Percentiles rank a stretch among this genome's conserved stretches.
These are phyloP conservation scores for Gynostemma pentaphyllum DNA, from an alignment of 306 rosid genomes.

Conservation along the genomic window DNA sequence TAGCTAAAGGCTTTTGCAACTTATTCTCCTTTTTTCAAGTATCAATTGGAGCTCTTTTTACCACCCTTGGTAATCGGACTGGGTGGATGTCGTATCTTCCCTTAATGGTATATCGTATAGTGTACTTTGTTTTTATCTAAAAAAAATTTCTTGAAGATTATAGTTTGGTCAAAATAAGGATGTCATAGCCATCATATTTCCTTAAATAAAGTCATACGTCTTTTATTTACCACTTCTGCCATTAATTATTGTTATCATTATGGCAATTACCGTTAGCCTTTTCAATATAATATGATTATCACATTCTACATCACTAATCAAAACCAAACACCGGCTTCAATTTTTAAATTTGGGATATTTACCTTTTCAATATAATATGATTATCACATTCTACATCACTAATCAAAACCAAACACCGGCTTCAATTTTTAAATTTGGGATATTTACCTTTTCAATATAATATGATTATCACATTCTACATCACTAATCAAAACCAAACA, in stretches of 20 bases:
- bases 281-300: neutral
- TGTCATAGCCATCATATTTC: neutral
- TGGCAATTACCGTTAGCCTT: too few species aligned
- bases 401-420: neutral
- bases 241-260: neutral
- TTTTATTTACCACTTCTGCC: neutral
- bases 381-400: neutral
- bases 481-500: neutral
- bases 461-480: neutral
- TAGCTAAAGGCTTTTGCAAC: too few species aligned
- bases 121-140: too few species aligned
- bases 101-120: too few species aligned
- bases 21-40: too few species aligned
- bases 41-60: too few species aligned
- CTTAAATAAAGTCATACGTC: neutral
- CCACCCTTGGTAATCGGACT: too few species aligned
- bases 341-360: neutral
- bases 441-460: slow-evolving; percentile 31
- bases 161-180: neutral
- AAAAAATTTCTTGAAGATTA: too few species aligned
- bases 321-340: neutral
- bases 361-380: neutral
- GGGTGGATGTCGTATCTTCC: too few species aligned
- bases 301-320: neutral
- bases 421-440: neutral